A percentile compares a stretch with the other conserved stretches of the same genome.
phyloP scores from a whole-genome alignment of 169 alveolate species.

The Haemoproteus tartakovskyi region DNA sequence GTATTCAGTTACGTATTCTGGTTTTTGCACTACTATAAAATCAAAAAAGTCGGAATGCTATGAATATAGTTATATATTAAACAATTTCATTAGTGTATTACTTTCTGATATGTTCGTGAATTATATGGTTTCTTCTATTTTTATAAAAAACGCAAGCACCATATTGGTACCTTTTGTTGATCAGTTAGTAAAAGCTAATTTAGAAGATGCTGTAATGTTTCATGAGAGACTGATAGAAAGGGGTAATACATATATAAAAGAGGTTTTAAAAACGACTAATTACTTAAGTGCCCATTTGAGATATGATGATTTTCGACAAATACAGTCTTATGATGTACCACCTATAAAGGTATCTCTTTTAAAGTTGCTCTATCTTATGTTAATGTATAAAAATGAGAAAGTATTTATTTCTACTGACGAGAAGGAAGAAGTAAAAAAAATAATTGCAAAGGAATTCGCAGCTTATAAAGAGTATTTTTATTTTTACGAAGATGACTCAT shows the following conservation, averaged over 20 bases:
- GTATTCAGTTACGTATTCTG: slow-evolving; percentile 49
- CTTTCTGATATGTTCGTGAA: slow-evolving; percentile 5
- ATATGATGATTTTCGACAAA: slow-evolving; percentile 33
- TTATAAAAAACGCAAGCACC: slow-evolving; percentile 27
- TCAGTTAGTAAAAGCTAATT: slow-evolving; percentile 18
- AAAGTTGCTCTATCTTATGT: slow-evolving; percentile 47
- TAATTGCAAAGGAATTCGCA: slow-evolving; percentile 7
- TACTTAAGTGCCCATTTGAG: slow-evolving; percentile 47
- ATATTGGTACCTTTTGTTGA: slow-evolving; percentile 57
- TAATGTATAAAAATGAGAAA: background rate
- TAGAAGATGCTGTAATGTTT: slow-evolving; percentile 58
- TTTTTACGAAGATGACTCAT: slow-evolving; percentile 32
- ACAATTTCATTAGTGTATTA: slow-evolving; percentile 6
- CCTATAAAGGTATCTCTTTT: slow-evolving; percentile 8
- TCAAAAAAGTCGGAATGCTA: slow-evolving; percentile 19
- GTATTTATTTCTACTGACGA: slow-evolving; percentile 52
- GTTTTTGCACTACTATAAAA: slow-evolving; percentile 30
- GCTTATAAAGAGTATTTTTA: slow-evolving; percentile 23
- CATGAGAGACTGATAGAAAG: slow-evolving; percentile 10
- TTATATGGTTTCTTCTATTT: slow-evolving; percentile 1
- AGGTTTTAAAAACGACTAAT: slow-evolving; percentile 13
- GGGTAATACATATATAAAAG: slow-evolving; percentile 16
- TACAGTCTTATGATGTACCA: slow-evolving; percentile 16
- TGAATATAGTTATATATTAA: slow-evolving; percentile 7
- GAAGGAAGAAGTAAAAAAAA: slow-evolving; percentile 8